A percentile compares a stretch with the other conserved stretches of the same genome.
These are phyloP conservation scores for Entomortierella parvispora DNA, from an alignment of 192 early-diverging fungal genomes.

Conservation along the genomic window DNA sequence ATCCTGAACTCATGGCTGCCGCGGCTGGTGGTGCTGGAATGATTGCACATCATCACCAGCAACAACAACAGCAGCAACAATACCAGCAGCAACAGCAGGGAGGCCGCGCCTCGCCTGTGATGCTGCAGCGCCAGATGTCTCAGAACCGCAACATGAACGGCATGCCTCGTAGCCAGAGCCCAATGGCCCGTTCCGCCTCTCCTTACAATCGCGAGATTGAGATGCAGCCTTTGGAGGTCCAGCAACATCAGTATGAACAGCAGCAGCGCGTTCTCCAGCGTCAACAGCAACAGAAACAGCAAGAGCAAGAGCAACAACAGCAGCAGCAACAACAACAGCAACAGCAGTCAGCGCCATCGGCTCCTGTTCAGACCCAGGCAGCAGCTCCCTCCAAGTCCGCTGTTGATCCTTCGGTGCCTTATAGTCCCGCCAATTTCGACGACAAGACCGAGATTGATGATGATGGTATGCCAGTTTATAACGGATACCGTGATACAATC, in stretches of 20 bases:
- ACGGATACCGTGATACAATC: slow-evolving; percentile 52
- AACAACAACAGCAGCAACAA: not conserved
- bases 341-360: not conserved
- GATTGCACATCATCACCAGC: not conserved
- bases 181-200: not conserved
- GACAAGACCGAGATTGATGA: slow-evolving; percentile 52
- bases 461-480: slow-evolving; percentile 36
- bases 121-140: slow-evolving; percentile 1
- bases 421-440: slow-evolving; percentile 29
- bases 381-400: not conserved
- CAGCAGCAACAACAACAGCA: slow-evolving; percentile 6
- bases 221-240: slow-evolving; percentile 51
- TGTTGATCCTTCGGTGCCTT: no score
- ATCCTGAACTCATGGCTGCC: slow-evolving; percentile 30
- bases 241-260: slow-evolving; percentile 51
- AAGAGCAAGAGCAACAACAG: slow-evolving; percentile 5
- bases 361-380: not conserved
- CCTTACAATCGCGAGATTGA: slow-evolving; percentile 38
- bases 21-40: slow-evolving; percentile 12
- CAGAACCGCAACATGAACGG: not conserved
- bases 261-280: slow-evolving; percentile 34
- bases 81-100: not conserved
- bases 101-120: not conserved
- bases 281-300: slow-evolving; percentile 25
- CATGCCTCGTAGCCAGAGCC: slow-evolving; percentile 1